Evolutionary conservation across 2,329 filamentous ascomycete species (phyloP), one percentile per base, ranked within the genome.

Genomic region (Beauveria asiatica): DNA sequence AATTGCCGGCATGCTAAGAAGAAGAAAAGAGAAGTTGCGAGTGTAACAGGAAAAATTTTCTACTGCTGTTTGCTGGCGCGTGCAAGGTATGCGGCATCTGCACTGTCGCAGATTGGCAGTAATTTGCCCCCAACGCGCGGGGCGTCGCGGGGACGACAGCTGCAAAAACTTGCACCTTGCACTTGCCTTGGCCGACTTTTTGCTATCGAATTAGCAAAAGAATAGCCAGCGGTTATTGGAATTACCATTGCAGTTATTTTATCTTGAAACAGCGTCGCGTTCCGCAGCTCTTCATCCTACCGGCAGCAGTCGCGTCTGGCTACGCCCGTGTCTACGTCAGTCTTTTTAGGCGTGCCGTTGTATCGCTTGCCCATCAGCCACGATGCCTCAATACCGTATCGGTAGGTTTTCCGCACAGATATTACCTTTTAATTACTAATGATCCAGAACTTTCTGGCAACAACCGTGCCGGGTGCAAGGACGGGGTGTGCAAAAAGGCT

Each of bases 381-480:
- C 67, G 13, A 80, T 80, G 78, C 72, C 75, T 63, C 68, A 74
- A 59, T 80, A 80, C 65, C 75, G 78, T 61, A 70, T 80, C 62
- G 78, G 78, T 80, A 71, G 66, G 76, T 70, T 54, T 37, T n/a
- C 21, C 6, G 16, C 25, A 9, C 39, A 51, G 21, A 41, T 6
- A 48, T 21, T 16, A 37, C 16, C 13, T 25, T 21, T 23, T 17
- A 21, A n/a, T 21, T 21, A 37, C 62, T 66, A 46, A 66, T 59
- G 37, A 27, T 33, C n/a, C 68, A 95, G 92, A 96, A 72, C 66
- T 87, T 37, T 83, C 88, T n/a, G 75, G 79, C 50, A 88, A 82
- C 70, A 83, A 80, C 67, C 88, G 92, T 61, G 90, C 92, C 57
- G 83, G 77, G 55, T 97, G 92, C 76, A 81, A 86, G 64, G 86